phyloP scores from a whole-genome alignment of 345 rosid genomes.

The Limnanthes douglasii region DNA sequence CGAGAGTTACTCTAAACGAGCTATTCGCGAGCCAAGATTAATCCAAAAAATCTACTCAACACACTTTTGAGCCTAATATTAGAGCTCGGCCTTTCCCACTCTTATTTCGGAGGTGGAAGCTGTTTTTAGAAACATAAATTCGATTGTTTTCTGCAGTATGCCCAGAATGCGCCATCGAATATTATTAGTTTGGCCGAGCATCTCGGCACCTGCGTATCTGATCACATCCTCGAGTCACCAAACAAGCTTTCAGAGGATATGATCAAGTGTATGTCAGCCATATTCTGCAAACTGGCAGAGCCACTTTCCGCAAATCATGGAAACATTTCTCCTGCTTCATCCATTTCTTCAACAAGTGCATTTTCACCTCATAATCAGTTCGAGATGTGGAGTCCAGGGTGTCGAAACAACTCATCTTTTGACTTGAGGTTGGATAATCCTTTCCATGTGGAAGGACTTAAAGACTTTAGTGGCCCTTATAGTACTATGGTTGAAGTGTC shows the following conservation, averaged over 20 bases:
- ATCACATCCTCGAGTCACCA: conserved; percentile 82
- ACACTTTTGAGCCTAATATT: no score
- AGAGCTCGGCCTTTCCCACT: no score
- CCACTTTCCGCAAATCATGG: conserved; percentile 52
- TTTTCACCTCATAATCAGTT: conserved; percentile 63
- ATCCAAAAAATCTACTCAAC: no score
- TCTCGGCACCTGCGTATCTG: conserved; percentile 78
- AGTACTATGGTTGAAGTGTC: conserved; percentile 78
- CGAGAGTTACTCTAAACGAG: no score
- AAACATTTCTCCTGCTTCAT: conserved; percentile 70
- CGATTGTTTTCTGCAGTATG: conserved; percentile 23
- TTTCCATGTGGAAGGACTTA: conserved; percentile 73
- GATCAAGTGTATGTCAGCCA: conserved; percentile 83
- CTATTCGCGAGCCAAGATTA: no score
- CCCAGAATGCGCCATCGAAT: conserved; percentile 42
- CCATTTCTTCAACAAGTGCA: conserved; percentile 47
- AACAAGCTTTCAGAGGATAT: conserved; percentile 94
- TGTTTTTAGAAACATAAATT: no score
- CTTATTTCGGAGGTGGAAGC: no score
- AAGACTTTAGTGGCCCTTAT: conserved; percentile 92
- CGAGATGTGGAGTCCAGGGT: conserved; percentile 78
- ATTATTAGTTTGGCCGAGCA: conserved; percentile 88
- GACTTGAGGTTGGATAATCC: conserved; percentile 72
- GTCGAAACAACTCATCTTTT: conserved; percentile 58
- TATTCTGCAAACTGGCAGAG: conserved; percentile 84